Evolutionary conservation across 1,139 yeast genomes (phyloP).

Genomic region (Hanseniaspora sp.): DNA sequence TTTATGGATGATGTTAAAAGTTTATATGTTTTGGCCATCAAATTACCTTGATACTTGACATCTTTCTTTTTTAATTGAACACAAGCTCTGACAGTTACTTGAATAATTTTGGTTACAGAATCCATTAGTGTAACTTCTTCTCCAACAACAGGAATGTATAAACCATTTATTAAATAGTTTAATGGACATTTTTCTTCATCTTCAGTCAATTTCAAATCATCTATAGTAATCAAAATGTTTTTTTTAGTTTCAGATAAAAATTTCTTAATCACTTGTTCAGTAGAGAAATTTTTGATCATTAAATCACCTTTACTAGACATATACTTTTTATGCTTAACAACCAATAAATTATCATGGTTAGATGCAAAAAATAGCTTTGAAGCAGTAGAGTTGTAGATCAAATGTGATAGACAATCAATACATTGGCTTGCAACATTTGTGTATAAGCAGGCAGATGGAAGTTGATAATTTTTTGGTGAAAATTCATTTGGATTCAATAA

Average conservation of each 20-base stretch:
- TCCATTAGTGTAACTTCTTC: slow-evolving; percentile 73
- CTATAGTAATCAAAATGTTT: neutral
- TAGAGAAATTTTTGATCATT: neutral
- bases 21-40: slow-evolving; percentile 49
- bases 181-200: slow-evolving; percentile 57
- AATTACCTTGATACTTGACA: slow-evolving; percentile 49
- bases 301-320: neutral
- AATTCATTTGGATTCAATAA: slow-evolving; percentile 17
- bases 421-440: slow-evolving; percentile 64
- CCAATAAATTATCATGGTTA: slow-evolving; percentile 60
- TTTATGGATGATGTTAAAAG: slow-evolving; percentile 52
- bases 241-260: neutral
- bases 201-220: slow-evolving; percentile 17
- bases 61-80: slow-evolving; percentile 29
- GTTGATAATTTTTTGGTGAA: slow-evolving; percentile 23
- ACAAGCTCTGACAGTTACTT: slow-evolving; percentile 60
- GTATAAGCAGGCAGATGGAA: slow-evolving; percentile 56
- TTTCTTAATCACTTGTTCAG: neutral
- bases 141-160: slow-evolving; percentile 52
- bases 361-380: slow-evolving; percentile 66
- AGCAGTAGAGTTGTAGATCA: slow-evolving; percentile 59
- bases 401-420: slow-evolving; percentile 60
- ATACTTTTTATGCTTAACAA: slow-evolving; percentile 32
- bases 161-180: slow-evolving; percentile 50
- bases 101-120: slow-evolving; percentile 59